These are phyloP conservation scores for Penstemon barbatus DNA, from an alignment of 257 asterid species.

Conservation along the genomic window DNA sequence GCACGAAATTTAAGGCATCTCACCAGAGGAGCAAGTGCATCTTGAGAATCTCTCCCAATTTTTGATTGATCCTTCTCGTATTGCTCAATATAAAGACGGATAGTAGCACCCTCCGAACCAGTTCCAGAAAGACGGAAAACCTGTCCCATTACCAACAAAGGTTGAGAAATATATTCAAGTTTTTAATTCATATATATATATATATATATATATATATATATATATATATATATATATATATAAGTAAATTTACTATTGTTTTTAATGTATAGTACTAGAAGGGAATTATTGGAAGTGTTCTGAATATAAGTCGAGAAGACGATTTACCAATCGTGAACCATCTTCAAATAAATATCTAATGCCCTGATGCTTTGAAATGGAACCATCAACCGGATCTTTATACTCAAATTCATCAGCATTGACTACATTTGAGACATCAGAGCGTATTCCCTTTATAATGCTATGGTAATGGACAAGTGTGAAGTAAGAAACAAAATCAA, in stretches of 20 bases:
- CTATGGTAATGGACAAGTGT: slow-evolving; percentile 39
- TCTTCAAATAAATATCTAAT: slow-evolving; percentile 87
- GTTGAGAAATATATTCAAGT: background rate
- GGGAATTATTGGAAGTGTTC: slow-evolving; percentile 3
- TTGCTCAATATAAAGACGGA: slow-evolving; percentile 94
- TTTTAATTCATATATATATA: too few relatives aligned
- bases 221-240: background rate
- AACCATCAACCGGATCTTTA: slow-evolving; percentile 98
- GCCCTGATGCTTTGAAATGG: slow-evolving; percentile 93
- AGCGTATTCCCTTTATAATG: slow-evolving; percentile 56
- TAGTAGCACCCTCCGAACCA: slow-evolving; percentile 98
- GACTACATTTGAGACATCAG: slow-evolving; percentile 76
- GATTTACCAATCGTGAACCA: slow-evolving; percentile 93
- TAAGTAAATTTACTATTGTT: too few relatives aligned
- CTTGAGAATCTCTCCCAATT: slow-evolving; percentile 77
- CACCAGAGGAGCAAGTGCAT: slow-evolving; percentile 92
- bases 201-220: too few relatives aligned
- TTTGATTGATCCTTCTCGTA: slow-evolving; percentile 82
- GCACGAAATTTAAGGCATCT: slow-evolving; percentile 13
- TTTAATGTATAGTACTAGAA: slow-evolving; percentile 9
- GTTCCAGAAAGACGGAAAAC: slow-evolving; percentile 99
- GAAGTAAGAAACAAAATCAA: background rate
- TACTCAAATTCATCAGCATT: slow-evolving; percentile 93
- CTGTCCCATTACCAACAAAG: slow-evolving; percentile 38
- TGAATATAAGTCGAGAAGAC: too few relatives aligned